phyloP scores from a whole-genome alignment of 2,329 filamentous ascomycete species.

The Huntiella savannae region DNA sequence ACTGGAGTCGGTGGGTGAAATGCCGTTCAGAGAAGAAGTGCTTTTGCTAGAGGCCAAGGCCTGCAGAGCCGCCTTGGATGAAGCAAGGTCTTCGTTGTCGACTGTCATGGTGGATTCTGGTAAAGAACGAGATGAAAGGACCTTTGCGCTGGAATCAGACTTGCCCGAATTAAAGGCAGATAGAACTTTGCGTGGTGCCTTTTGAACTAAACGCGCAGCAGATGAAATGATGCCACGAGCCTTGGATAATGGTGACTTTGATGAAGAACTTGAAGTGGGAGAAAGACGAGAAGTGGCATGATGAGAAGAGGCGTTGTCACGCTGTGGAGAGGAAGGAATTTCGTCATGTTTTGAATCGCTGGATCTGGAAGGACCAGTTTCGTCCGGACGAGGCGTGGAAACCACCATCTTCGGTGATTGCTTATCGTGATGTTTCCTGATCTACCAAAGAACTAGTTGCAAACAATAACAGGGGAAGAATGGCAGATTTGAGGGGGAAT shows the following conservation, averaged over 20 bases:
- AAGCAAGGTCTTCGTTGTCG: background rate
- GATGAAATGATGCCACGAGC: constrained; percentile 7
- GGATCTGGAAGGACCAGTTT: constrained; percentile 4
- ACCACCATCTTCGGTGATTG: constrained; percentile 7
- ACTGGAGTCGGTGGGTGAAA: background rate
- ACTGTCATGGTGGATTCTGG: background rate
- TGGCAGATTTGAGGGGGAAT: too few relatives aligned
- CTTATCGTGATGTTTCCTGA: background rate
- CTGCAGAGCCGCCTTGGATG: background rate
- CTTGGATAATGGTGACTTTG: constrained; percentile 5
- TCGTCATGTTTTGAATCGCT: constrained; percentile 2
- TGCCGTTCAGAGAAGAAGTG: background rate
- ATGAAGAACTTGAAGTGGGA: constrained; percentile 4
- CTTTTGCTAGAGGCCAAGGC: background rate
- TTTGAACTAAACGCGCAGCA: constrained; percentile 9
- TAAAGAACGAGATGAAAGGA: background rate
- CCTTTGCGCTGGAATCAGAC: background rate
- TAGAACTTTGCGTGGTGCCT: constrained; percentile 9
- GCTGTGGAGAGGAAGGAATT: background rate
- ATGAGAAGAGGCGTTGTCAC: constrained; percentile 1
- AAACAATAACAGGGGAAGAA: too few relatives aligned
- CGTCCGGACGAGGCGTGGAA: constrained; percentile 7
- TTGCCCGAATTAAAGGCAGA: constrained; percentile 7
- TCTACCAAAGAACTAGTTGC: background rate
- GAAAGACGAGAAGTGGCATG: constrained; percentile 1